phyloP scores from a whole-genome alignment of 2,329 filamentous ascomycete species.

The Xylariales sp. region DNA sequence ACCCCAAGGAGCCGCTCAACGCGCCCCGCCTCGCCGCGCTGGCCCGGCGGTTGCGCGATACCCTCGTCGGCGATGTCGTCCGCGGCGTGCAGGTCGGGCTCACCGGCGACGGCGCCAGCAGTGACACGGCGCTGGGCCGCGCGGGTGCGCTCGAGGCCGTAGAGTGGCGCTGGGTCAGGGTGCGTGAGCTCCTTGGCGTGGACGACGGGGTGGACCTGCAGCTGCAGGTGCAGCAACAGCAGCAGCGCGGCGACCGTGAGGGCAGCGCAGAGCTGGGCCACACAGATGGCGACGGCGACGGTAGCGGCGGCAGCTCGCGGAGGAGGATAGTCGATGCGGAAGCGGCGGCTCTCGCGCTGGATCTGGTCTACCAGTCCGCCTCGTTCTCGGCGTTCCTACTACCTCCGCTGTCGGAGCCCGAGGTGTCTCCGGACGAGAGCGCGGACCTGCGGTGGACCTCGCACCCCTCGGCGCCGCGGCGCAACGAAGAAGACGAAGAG shows the following conservation, averaged over 20 bases:
- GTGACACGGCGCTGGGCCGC: slow-evolving; percentile 32
- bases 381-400: slow-evolving; percentile 47
- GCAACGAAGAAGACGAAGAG: slow-evolving; percentile 8
- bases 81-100: slow-evolving; percentile 53
- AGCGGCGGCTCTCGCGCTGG: slow-evolving; percentile 33
- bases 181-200: slow-evolving; percentile 21
- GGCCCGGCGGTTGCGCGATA: slow-evolving; percentile 46
- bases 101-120: slow-evolving; percentile 22
- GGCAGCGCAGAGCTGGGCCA: slow-evolving; percentile 12
- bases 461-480: neutral
- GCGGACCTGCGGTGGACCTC: too few species aligned
- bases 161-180: slow-evolving; percentile 40
- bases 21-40: slow-evolving; percentile 34
- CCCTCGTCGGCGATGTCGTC: slow-evolving; percentile 55
- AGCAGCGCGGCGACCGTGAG: too few species aligned
- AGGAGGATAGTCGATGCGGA: too few species aligned
- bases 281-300: slow-evolving; percentile 6
- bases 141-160: slow-evolving; percentile 43
- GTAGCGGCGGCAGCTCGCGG: too few species aligned
- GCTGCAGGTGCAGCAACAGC: too few species aligned
- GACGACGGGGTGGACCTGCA: neutral
- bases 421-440: neutral
- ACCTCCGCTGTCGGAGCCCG: slow-evolving; percentile 23
- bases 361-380: slow-evolving; percentile 49
- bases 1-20: slow-evolving; percentile 32